Conservation (phyloP, 495 filamentous ascomycete species). For the Aspergillus asperescens region DNA sequence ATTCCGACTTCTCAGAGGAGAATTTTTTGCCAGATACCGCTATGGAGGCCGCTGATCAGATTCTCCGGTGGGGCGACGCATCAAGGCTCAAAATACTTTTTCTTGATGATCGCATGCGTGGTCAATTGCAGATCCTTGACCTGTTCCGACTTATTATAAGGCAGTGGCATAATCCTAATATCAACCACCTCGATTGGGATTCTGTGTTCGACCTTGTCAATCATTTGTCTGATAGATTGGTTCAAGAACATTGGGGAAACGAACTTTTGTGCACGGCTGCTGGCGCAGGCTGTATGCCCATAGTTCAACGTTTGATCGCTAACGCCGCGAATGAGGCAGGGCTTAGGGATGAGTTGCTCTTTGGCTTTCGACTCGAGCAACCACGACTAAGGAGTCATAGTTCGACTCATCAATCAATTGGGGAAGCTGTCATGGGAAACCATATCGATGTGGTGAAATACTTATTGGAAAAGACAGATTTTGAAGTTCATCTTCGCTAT, state of each 20-base stretch:
- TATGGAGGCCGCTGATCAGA: conserved; percentile 19
- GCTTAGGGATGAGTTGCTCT: conserved; percentile 1
- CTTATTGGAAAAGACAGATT: conserved; percentile 10
- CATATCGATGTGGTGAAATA: conserved; percentile 19
- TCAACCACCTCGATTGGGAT: not conserved
- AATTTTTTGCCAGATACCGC: conserved; percentile 14
- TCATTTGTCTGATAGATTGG: not conserved
- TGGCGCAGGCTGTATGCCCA: conserved; percentile 5
- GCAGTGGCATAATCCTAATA: conserved; percentile 2
- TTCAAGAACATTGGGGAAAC: conserved; percentile 8
- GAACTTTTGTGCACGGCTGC: conserved; percentile 9
- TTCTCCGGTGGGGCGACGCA: conserved; percentile 20
- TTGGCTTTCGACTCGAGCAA: not conserved
- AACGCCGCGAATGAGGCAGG: not conserved
- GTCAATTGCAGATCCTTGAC: conserved; percentile 8
- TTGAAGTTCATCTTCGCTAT: conserved; percentile 22
- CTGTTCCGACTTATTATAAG: conserved; percentile 10
- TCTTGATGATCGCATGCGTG: conserved; percentile 14
- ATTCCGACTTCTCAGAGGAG: conserved; percentile 15
- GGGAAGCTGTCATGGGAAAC: conserved; percentile 11
- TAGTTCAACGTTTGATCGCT: conserved; percentile 6
- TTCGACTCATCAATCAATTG: conserved; percentile 10
- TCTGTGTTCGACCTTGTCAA: conserved; percentile 8
- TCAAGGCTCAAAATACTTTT: conserved; percentile 22
- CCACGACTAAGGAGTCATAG: not conserved